Evolutionary conservation across 495 filamentous ascomycete species (phyloP), one percentile per base, ranked within the genome.

Genomic region (Talaromyces nanjingensis): DNA sequence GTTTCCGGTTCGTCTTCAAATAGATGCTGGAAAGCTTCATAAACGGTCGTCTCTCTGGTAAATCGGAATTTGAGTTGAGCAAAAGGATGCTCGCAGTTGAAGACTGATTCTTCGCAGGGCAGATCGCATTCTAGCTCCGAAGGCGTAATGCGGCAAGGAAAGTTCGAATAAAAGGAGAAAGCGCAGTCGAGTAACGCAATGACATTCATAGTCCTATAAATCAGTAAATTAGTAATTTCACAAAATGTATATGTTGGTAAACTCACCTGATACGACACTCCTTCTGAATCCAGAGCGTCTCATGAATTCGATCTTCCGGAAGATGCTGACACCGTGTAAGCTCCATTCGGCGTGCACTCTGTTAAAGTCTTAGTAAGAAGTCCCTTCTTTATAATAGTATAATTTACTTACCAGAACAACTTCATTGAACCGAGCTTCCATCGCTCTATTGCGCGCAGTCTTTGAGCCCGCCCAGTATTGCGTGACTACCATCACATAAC

Each of bases 381-480:
- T 37, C 4, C 27, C 4, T 22, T 3, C 18, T 3, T 11, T 29
- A 42, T 18, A n/a, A 18, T 55, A 16, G 0, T 45, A 18, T 25
- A 9, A 11, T 1, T 27, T 7, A 65, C 65, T 63, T 68, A 76
- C 76, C 61, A 75, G 76, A 52, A 81, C 66, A 6, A 81, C 65
- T 64, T 78, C 73, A 60, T 72, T 73, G 47, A 81, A 83, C 3
- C 77, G 73, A 25, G 68, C 75, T 55, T 81, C 79, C 74, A 79
- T 77, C 0, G 73, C 76, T 3, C 80, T 74, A 59, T 76, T 77
- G 39, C 74, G 73, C 20, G 77, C 73, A 0, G 68, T 63, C 1
- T 66, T 73, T 59, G 69, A 73, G 11, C 80, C 80, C 9, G 79
- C 72, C 79, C 79, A 83, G 60, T 80, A 81, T 60, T 83, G 80